Conservation (phyloP, 345 rosid genomes). For the Pistacia vera region DNA sequence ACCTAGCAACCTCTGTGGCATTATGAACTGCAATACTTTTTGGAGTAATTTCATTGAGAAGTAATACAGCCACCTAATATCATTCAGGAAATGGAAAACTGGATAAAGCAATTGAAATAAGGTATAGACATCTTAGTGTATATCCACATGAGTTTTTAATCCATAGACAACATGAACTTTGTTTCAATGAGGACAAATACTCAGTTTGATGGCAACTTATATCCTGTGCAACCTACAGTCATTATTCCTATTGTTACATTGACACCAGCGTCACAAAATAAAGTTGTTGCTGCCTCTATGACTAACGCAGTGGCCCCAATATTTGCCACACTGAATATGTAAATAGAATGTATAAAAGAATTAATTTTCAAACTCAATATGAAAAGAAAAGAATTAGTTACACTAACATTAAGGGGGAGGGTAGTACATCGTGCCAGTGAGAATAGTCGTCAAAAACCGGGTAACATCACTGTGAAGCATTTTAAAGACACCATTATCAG, state of each 20-base stretch:
- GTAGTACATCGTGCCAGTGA: conserved; percentile 94
- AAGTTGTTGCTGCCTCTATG: conserved; percentile 96
- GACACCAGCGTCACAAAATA: conserved; percentile 99
- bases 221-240: conserved; percentile 61
- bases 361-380: conserved; percentile 27
- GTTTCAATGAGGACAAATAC: not conserved
- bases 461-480: conserved; percentile 98
- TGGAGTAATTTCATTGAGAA: conserved; percentile 98
- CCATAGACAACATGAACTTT: not conserved
- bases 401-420: conserved; percentile 24
- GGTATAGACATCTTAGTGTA: not conserved
- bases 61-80: conserved; percentile 83
- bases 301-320: conserved; percentile 99
- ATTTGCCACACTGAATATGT: conserved; percentile 74
- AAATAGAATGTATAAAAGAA: conserved; percentile 38
- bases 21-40: conserved; percentile 98
- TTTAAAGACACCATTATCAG: conserved; percentile 89
- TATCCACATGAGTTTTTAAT: not conserved
- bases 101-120: conserved; percentile 16
- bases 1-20: conserved; percentile 90
- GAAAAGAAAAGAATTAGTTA: conserved; percentile 19
- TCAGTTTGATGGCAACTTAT: not conserved
- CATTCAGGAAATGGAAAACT: conserved; percentile 13
- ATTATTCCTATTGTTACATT: conserved; percentile 98
- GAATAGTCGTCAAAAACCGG: conserved; percentile 96